Evolutionary conservation across 225 moss, liverwort and hornwort species (phyloP), one percentile per base, ranked within the genome.

Genomic region (Ulota crispa): DNA sequence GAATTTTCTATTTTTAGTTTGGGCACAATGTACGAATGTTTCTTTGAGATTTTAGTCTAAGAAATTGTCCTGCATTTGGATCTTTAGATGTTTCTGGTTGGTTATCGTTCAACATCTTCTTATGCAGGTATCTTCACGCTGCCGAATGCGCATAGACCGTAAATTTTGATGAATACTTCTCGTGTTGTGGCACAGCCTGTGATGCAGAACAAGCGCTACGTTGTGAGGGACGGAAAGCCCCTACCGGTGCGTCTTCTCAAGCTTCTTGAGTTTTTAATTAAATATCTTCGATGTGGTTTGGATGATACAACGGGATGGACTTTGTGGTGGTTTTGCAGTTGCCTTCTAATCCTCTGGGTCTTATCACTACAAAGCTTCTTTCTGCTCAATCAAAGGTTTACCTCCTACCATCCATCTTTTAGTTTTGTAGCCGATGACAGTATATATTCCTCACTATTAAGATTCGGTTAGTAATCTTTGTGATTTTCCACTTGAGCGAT

Each of bases 381-480:
- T 93, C 96, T 84, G 88, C 94, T 79, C 92, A 91, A 86, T 88
- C 96, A 7, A 96, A 96, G 95, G 94, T 92, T 75, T 70, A 7
- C 50, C 28, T 56, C 28, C 56, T 69, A 55, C 62, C 75, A 78
- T 43, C 4, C 21, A 52, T 27, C 63, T 75, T 39, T 81, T 57
- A 53, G 26, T 77, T 52, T 67, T 78, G 52, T 57, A 68, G 34
- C 71, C 55, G 37, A 14, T n/a, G 47, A 21, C 16, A 31, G 31
- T 16, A 59, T 52, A 28, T 67, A 24, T 24, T 52, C 13, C 26
- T 67, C 27, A 10, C 18, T 68, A 41, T 64, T 57, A 67, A 36
- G 68, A 30, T 57, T 53, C 31, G 45, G n/a, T 52, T 36, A 64
- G 74, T 70, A 57, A n/a, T 70, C 75, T 84, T 3, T 68, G 72